Percentiles rank a stretch among this genome's conserved stretches.
These are phyloP conservation scores for Lentinus brumalis DNA, from an alignment of 768 basidiomycete species.

Conservation along the genomic window DNA sequence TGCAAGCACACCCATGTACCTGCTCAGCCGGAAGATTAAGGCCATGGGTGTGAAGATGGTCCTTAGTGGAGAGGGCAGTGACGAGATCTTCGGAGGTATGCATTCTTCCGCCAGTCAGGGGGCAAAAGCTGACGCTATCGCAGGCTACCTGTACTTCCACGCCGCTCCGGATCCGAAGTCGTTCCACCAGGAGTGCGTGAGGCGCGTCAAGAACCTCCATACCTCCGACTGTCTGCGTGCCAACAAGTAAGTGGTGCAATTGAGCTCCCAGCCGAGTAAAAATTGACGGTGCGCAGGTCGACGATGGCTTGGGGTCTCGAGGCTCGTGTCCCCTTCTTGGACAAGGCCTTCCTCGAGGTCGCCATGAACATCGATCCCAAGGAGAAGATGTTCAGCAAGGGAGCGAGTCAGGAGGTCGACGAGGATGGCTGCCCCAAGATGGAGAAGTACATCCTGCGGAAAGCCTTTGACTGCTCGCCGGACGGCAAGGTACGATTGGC, in stretches of 20 bases:
- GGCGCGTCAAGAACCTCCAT: conserved; percentile 96
- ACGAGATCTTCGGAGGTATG: conserved; percentile 93
- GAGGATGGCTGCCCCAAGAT: conserved; percentile 86
- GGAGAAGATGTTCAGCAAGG: conserved; percentile 89
- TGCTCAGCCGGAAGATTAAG: conserved; percentile 97
- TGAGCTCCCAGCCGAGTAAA: background rate
- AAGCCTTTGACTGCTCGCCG: conserved; percentile 88
- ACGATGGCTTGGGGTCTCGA: conserved; percentile 99
- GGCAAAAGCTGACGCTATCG: background rate
- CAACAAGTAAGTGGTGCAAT: conserved; percentile 72
- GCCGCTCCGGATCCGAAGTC: conserved; percentile 86
- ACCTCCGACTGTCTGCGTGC: conserved; percentile 96
- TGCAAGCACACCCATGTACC: conserved; percentile 98
- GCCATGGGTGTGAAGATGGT: conserved; percentile 99
- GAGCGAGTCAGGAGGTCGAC: conserved; percentile 70
- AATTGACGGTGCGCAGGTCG: conserved; percentile 51
- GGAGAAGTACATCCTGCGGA: conserved; percentile 99
- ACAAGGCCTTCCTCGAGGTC: conserved; percentile 93
- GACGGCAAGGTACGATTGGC: conserved; percentile 61
- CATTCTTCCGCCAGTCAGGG: conserved; percentile 13
- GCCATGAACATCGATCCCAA: conserved; percentile 89
- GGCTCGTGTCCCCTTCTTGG: conserved; percentile 97
- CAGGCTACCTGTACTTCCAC: conserved; percentile 99
- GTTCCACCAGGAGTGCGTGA: conserved; percentile 94
- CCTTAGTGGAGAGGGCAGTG: conserved; percentile 94